phyloP scores from a whole-genome alignment of 2,329 filamentous ascomycete genomes.

The Ceratocystis eucalypticola region DNA sequence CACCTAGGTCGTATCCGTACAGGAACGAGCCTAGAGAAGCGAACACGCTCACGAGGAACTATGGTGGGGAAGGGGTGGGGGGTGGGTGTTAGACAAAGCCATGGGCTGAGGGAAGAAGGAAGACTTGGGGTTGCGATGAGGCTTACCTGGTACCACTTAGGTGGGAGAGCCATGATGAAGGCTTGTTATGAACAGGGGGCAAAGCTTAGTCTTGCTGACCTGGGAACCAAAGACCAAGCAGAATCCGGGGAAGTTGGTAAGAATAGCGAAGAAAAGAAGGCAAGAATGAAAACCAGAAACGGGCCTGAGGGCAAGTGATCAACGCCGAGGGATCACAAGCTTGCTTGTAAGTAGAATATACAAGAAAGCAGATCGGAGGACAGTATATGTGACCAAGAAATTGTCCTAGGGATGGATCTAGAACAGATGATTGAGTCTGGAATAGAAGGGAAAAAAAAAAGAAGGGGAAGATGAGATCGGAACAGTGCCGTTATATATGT shows the following conservation, averaged over 20 bases:
- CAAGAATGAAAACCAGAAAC: not conserved
- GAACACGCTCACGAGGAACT: slow-evolving; percentile 41
- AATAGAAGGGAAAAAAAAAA: not conserved
- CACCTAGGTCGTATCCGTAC: slow-evolving; percentile 43
- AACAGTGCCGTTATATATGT: slow-evolving; percentile 1
- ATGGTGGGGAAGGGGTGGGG: slow-evolving; percentile 9
- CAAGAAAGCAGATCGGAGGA: not conserved
- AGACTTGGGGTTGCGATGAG: not conserved
- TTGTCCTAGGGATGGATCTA: not conserved
- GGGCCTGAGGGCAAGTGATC: not conserved
- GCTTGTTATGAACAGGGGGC: not conserved
- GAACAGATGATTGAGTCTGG: slow-evolving; percentile 2
- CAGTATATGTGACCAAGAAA: not conserved
- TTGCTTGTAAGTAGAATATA: not conserved
- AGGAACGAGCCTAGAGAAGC: slow-evolving; percentile 42
- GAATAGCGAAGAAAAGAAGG: not conserved
- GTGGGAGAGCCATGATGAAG: slow-evolving; percentile 31
- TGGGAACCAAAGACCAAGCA: not conserved
- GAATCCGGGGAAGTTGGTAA: not conserved
- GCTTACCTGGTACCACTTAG: slow-evolving; percentile 29
- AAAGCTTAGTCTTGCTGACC: not conserved
- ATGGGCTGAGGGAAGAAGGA: not conserved
- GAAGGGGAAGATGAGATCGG: not conserved
- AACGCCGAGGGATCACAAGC: not conserved
- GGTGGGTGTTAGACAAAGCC: not conserved